Base-by-base conservation (phyloP, 495 filamentous ascomycete species). In the Podospora didyma region DNA sequence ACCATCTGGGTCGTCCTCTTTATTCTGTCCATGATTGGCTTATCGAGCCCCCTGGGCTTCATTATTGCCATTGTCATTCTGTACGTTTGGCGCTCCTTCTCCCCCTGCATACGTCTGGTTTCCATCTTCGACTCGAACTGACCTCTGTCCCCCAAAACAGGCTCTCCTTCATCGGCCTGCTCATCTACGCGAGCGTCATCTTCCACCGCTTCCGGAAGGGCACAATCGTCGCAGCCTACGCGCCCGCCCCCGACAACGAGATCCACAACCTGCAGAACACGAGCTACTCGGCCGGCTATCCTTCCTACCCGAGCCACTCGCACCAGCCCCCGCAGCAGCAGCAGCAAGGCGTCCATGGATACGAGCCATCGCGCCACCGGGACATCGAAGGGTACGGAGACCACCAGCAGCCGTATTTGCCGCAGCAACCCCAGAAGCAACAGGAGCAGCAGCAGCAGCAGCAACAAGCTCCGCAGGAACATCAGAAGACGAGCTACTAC, bases 81-180 rank as follows among this genome's bases (percentile, higher is more conserved):
- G 67, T 70, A 31, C 55, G 67, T 55, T 31, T 1, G 26, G n/a
- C 37, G 1, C 7, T 17, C n/a, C 0, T 20, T 17, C 37, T 21
- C 21, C 10, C 11, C 2, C 7, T 12, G n/a, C 14, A 21, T 16
- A 2, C 24, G 37, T 22, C 49, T 21, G 14, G n/a, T 21, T 7
- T 20, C 24, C 20, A 10, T 16, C 46, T 14, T 9, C n/a, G 19
- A 35, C 26, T 6, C 17, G 4, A 31, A 42, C 61, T 51, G 23
- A 52, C 41, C n/a, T 16, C n/a, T 17, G 14, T 1, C 26, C 19
- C 12, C 17, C 42, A 11, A 16, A 11, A 6, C 19, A 70, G 67
- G 19, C 50, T 70, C 39, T 68, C 65, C 54, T 70, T 68, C 65
- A 39, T 70, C 35, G 67, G 65, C 50, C 51, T 68, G 7, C 63